A percentile compares a stretch with the other conserved stretches of the same genome.
These are phyloP conservation scores for Mycosarcoma mackinlayi DNA, from an alignment of 1,284 basidiomycete species.

Conservation along the genomic window DNA sequence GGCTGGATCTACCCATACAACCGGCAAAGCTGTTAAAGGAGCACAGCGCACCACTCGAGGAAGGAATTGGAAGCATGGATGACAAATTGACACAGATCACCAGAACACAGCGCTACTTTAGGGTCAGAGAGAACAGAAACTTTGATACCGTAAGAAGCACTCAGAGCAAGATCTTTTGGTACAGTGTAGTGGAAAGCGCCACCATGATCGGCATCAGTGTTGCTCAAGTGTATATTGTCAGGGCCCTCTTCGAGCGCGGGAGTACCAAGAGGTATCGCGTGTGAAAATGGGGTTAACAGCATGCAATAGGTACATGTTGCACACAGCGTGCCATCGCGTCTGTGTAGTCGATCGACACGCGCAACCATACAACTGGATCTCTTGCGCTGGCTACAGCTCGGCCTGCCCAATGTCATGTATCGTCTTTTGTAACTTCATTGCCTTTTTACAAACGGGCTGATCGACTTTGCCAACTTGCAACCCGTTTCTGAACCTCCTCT, in stretches of 20 bases:
- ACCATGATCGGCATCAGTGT: conserved; percentile 61
- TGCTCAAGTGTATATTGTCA: conserved; percentile 64
- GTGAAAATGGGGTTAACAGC: too few species aligned
- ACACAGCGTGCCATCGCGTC: too few species aligned
- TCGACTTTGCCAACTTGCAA: too few species aligned
- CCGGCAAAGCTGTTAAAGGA: conserved; percentile 58
- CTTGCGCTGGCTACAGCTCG: too few species aligned
- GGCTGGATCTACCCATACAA: conserved; percentile 60
- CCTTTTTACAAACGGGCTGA: too few species aligned
- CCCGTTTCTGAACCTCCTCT: too few species aligned
- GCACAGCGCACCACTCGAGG: conserved; percentile 62
- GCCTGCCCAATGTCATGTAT: too few species aligned
- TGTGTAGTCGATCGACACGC: too few species aligned
- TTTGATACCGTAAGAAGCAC: conserved; percentile 63
- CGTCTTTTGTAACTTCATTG: too few species aligned
- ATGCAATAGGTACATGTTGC: too few species aligned
- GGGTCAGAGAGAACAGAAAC: conserved; percentile 65
- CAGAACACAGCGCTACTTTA: conserved; percentile 65
- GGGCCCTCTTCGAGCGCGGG: conserved; percentile 61
- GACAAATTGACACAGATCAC: conserved; percentile 54
- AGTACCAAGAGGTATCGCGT: conserved; percentile 64
- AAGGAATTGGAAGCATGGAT: conserved; percentile 53
- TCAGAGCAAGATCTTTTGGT: conserved; percentile 61
- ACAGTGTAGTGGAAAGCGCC: conserved; percentile 58
- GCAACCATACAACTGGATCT: too few species aligned